Percentiles rank a stretch among this genome's conserved stretches.
These are phyloP conservation scores for Vanderwaltozyma verrucispora DNA, from an alignment of 805 yeast species.

Conservation along the genomic window DNA sequence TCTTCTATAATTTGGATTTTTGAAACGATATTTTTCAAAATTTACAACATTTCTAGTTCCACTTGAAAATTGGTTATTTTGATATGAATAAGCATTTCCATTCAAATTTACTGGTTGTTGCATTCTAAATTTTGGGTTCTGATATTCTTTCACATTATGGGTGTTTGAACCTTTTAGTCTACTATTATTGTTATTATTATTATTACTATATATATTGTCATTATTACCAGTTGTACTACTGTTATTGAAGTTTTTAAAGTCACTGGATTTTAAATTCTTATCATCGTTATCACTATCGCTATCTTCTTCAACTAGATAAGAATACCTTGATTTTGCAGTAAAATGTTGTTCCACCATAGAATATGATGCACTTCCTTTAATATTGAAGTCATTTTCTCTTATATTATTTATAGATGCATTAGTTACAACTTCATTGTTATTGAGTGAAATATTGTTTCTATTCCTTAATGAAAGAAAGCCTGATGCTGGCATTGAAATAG, in stretches of 20 bases:
- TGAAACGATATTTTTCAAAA: slow-evolving; percentile 12
- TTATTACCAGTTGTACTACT: no score
- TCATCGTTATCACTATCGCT: slow-evolving; percentile 5
- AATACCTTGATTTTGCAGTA: slow-evolving; percentile 20
- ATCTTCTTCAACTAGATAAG: slow-evolving; percentile 28
- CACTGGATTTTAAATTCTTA: no score
- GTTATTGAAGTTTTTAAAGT: no score
- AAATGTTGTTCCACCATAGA: slow-evolving; percentile 23
- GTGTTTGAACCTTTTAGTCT: no score
- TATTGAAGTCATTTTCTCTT: background rate
- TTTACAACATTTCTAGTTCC: slow-evolving; percentile 4
- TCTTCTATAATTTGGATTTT: slow-evolving; percentile 2
- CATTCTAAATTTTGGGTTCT: no score
- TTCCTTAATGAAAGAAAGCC: slow-evolving; percentile 24
- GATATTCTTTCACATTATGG: no score
- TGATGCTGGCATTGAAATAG: slow-evolving; percentile 26
- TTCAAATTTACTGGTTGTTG: no score
- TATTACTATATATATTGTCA: no score
- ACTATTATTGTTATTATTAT: no score
- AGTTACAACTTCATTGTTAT: background rate
- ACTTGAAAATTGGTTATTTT: background rate
- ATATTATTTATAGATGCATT: background rate
- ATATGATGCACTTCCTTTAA: slow-evolving; percentile 9
- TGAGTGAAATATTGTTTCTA: background rate
- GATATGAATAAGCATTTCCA: background rate